These are phyloP conservation scores for Mucor plumbeus DNA, from an alignment of 371 early-diverging fungal genomes.

Conservation along the genomic window DNA sequence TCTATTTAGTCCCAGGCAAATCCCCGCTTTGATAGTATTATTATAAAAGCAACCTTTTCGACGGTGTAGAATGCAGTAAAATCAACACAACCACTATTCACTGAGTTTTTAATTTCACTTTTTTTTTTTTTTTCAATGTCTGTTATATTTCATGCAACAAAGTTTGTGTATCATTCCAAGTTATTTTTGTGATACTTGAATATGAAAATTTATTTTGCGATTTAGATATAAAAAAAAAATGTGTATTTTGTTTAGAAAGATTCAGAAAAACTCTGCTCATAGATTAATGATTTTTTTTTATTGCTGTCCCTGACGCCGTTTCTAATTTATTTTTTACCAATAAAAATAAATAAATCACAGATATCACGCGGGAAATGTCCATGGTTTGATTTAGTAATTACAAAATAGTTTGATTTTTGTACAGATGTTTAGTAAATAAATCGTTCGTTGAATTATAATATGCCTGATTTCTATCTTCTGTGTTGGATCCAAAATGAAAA, in stretches of 20 bases:
- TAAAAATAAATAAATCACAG: not conserved
- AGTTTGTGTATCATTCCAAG: not conserved
- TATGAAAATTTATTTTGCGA: not conserved
- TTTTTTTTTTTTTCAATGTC: no score
- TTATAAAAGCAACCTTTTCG: not conserved
- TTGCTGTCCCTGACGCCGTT: slow-evolving; percentile 8
- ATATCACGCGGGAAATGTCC: not conserved
- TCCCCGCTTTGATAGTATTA: not conserved
- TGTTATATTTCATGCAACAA: not conserved
- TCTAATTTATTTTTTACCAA: not conserved
- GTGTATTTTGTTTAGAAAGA: no score
- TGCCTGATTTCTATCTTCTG: no score
- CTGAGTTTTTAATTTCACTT: not conserved
- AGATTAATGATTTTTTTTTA: not conserved
- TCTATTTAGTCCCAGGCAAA: not conserved
- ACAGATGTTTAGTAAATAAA: no score
- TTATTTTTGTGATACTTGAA: not conserved
- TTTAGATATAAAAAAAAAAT: not conserved
- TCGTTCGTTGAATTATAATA: no score
- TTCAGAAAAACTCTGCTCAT: not conserved
- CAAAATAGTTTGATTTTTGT: no score
- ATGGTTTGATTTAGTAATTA: not conserved
- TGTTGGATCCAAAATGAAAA: no score
- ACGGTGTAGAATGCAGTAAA: slow-evolving; percentile 13
- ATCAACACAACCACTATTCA: not conserved